A percentile compares a stretch with the other conserved stretches of the same genome.
Evolutionary conservation across 257 asterid species (phyloP).

Genomic region (Linderniella brevidens): DNA sequence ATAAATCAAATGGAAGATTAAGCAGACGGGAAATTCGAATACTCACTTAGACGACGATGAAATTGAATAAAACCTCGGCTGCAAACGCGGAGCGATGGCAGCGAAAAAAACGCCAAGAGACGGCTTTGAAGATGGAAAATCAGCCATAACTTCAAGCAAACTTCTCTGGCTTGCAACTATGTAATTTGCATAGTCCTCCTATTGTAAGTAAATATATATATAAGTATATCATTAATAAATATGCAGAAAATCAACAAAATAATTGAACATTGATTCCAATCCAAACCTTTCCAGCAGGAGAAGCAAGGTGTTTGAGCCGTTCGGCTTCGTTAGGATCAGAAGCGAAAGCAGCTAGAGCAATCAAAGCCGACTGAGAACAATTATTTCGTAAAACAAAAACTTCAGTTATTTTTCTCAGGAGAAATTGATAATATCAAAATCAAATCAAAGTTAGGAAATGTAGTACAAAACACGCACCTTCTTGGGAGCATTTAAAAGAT

Average conservation of each 20-base stretch:
- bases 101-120: conserved; percentile 84
- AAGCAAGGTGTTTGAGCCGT: conserved; percentile 9
- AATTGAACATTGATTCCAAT: neutral
- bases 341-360: conserved; percentile 40
- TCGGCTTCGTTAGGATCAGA: conserved; percentile 6
- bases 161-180: conserved; percentile 59
- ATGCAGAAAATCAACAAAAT: neutral
- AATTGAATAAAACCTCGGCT: conserved; percentile 67
- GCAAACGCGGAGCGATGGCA: conserved; percentile 59
- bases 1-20: neutral
- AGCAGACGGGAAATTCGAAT: conserved; percentile 1
- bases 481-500: conserved; percentile 57
- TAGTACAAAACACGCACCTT: conserved; percentile 19
- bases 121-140: conserved; percentile 68
- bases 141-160: conserved; percentile 72
- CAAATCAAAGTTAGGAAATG: neutral
- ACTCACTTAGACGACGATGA: conserved; percentile 64
- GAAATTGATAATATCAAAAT: neutral
- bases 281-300: conserved; percentile 45
- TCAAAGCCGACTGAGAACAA: conserved; percentile 45
- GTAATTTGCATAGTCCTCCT: conserved; percentile 70
- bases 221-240: neutral
- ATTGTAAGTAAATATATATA: conserved; percentile 6
- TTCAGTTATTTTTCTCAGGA: too few species aligned
- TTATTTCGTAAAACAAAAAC: neutral